Conservation (phyloP, 148 eudicot species). For the Spergularia bocconei region DNA sequence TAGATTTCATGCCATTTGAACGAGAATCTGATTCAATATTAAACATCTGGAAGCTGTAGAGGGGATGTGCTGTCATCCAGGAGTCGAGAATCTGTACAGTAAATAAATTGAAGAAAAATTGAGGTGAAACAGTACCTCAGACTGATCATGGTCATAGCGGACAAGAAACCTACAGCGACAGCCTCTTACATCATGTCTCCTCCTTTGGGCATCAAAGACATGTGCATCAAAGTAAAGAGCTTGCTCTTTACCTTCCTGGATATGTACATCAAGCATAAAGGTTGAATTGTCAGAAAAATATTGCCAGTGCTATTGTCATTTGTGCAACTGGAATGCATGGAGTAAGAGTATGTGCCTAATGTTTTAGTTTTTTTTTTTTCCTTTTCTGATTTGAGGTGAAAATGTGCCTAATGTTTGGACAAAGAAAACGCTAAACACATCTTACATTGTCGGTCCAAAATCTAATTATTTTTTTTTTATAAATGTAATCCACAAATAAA, state of each 20-base stretch:
- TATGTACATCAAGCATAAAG: constrained; percentile 4
- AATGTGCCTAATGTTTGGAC: background rate
- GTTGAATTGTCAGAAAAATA: constrained; percentile 11
- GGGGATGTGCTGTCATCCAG: no score
- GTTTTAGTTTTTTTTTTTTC: no score
- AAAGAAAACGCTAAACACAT: background rate
- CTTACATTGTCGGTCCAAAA: background rate
- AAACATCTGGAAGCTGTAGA: no score
- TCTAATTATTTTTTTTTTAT: background rate
- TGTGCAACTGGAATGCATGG: background rate
- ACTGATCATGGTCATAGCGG: constrained; percentile 94
- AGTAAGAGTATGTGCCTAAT: background rate
- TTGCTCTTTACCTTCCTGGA: constrained; percentile 98
- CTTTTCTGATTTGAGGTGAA: background rate
- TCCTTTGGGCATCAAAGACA: constrained; percentile 90
- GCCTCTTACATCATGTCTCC: constrained; percentile 95
- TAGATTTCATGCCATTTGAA: no score
- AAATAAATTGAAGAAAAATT: background rate
- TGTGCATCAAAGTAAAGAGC: constrained; percentile 99
- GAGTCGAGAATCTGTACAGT: no score
- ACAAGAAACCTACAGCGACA: constrained; percentile 97
- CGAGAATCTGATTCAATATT: no score
- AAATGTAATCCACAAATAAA: background rate
- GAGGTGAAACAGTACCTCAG: constrained; percentile 57
- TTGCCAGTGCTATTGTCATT: background rate